phyloP scores from a whole-genome alignment of 139 green algal species.

The Dunaliella sp. region DNA sequence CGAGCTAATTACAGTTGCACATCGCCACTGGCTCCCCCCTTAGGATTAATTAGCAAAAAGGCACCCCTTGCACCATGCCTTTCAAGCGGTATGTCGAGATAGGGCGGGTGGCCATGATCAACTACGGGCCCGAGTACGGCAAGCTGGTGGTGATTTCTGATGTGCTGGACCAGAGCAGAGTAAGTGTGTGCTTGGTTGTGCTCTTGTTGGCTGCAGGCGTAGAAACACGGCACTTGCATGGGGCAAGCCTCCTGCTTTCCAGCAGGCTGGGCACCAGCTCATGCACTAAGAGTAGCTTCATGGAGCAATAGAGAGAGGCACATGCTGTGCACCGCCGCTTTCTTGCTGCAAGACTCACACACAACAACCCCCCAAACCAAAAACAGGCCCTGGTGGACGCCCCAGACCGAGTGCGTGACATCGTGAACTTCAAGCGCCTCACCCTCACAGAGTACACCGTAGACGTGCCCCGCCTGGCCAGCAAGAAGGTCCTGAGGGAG shows the following conservation, averaged over 20 bases:
- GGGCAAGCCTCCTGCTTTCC: no score
- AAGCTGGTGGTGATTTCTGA: constrained; percentile 86
- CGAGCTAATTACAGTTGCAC: no score
- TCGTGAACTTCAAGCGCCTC: constrained; percentile 92
- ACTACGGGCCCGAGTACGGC: constrained; percentile 82
- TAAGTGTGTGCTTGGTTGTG: constrained; percentile 37
- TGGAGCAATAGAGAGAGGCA: no score
- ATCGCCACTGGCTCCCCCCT: no score
- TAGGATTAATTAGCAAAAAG: no score
- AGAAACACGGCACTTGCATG: no score
- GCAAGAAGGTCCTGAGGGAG: constrained; percentile 85
- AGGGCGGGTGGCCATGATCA: constrained; percentile 92
- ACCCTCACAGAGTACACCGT: constrained; percentile 91
- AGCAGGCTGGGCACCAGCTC: no score
- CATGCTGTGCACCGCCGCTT: no score
- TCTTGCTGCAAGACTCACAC: no score
- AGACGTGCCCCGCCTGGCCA: constrained; percentile 83
- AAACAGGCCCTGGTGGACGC: constrained; percentile 91
- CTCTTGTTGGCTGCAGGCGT: not conserved
- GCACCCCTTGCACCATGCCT: constrained; percentile 61
- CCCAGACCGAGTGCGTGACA: constrained; percentile 62
- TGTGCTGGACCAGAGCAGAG: constrained; percentile 92
- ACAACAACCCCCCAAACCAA: not conserved
- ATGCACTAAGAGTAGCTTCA: no score
- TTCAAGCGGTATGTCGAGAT: constrained; percentile 93